These are phyloP conservation scores for Lippia alba DNA, from an alignment of 305 asterid genomes.

Conservation along the genomic window DNA sequence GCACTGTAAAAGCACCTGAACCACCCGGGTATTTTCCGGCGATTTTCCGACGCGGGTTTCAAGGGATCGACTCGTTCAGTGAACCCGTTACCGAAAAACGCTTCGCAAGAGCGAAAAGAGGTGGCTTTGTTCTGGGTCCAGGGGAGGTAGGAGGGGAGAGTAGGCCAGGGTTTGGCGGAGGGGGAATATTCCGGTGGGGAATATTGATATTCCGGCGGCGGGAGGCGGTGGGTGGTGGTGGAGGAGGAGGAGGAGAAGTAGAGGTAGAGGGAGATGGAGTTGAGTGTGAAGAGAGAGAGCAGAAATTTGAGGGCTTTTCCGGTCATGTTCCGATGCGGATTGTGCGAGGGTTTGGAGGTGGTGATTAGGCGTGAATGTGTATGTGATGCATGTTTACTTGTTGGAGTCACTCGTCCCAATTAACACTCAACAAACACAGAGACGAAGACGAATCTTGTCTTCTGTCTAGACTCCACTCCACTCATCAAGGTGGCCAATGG, in stretches of 20 bases:
- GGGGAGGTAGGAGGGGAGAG: slow-evolving; percentile 81
- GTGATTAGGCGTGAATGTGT: not conserved
- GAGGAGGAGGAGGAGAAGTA: slow-evolving; percentile 54
- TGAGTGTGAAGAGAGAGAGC: slow-evolving; percentile 67
- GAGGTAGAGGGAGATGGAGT: slow-evolving; percentile 72
- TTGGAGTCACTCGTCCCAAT: too few species aligned
- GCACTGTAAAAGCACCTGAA: slow-evolving; percentile 78
- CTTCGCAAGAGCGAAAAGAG: slow-evolving; percentile 77
- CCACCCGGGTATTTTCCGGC: slow-evolving; percentile 68
- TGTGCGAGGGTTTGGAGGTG: not conserved
- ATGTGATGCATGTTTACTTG: not conserved
- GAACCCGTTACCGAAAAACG: slow-evolving; percentile 89
- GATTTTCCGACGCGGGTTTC: slow-evolving; percentile 41
- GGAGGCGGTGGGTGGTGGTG: slow-evolving; percentile 44
- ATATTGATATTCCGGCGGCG: slow-evolving; percentile 13
- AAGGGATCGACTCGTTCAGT: slow-evolving; percentile 53
- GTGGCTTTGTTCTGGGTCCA: slow-evolving; percentile 58
- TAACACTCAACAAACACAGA: too few species aligned
- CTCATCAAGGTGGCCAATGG: too few species aligned
- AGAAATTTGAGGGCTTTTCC: slow-evolving; percentile 55
- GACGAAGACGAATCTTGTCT: too few species aligned
- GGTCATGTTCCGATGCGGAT: slow-evolving; percentile 48
- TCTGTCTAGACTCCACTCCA: too few species aligned
- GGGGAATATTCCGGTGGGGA: slow-evolving; percentile 25
- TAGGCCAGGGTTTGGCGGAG: slow-evolving; percentile 80